Percentiles rank a stretch among this genome's conserved stretches.
Evolutionary conservation across 192 early-diverging fungal species (phyloP).

Genomic region (Coemansia sp.): DNA sequence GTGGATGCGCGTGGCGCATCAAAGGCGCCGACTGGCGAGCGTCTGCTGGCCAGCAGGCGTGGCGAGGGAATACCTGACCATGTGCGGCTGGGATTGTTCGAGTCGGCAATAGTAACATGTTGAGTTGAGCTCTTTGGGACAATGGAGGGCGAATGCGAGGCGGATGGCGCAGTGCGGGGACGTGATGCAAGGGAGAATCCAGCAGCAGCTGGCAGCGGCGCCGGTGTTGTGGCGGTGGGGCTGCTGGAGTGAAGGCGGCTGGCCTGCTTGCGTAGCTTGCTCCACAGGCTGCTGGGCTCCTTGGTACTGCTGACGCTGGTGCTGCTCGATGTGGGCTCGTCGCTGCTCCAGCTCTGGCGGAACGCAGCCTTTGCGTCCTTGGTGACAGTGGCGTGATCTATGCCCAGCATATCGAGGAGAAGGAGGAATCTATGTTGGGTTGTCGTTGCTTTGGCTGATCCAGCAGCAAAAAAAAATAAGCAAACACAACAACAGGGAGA

Average conservation of each 20-base stretch:
- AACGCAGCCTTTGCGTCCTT: neutral
- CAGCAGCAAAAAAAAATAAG: slow-evolving; percentile 3
- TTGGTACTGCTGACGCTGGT: slow-evolving; percentile 35
- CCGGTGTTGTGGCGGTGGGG: neutral
- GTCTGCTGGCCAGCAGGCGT: neutral
- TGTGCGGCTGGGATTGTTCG: neutral
- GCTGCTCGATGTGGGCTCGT: slow-evolving; percentile 40
- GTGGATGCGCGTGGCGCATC: slow-evolving; percentile 12
- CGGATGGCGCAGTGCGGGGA: slow-evolving; percentile 3
- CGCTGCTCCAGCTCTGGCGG: slow-evolving; percentile 52
- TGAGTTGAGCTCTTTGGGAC: neutral
- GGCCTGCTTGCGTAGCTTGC: slow-evolving; percentile 41
- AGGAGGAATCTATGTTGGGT: slow-evolving; percentile 1
- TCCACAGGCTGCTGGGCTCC: slow-evolving; percentile 33
- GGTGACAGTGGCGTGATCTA: neutral
- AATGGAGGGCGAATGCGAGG: neutral
- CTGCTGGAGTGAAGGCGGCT: slow-evolving; percentile 19
- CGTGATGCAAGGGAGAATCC: neutral
- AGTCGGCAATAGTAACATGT: neutral
- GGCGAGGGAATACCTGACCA: slow-evolving; percentile 3
- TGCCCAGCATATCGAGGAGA: slow-evolving; percentile 6
- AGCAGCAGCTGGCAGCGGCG: neutral
- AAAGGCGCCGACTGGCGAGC: neutral
- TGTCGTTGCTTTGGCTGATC: neutral
- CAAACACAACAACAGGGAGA: neutral